These are phyloP conservation scores for Adansonia gregorii DNA, from an alignment of 441 rosid genomes.

Conservation along the genomic window DNA sequence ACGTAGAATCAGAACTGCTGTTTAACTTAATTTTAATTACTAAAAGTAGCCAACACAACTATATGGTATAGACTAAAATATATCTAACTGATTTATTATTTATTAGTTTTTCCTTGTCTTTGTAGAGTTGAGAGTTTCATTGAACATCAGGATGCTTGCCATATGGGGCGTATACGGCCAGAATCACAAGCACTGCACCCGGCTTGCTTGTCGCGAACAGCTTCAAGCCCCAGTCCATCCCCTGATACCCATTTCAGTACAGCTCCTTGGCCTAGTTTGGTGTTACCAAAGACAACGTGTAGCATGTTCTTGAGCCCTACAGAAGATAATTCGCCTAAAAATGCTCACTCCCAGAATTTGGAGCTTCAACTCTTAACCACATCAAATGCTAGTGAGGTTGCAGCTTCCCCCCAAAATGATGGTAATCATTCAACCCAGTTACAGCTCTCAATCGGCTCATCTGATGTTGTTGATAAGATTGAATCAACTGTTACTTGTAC, in stretches of 20 bases:
- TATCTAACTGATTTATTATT: not conserved
- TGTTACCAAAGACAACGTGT: constrained; percentile 37
- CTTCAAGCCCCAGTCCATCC: constrained; percentile 63
- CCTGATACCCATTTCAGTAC: constrained; percentile 54
- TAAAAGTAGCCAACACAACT: not conserved
- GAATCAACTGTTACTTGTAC: constrained; percentile 24
- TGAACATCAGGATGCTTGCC: constrained; percentile 85
- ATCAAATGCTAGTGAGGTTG: constrained; percentile 24
- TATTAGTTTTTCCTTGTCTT: not conserved
- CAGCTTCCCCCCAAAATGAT: constrained; percentile 39
- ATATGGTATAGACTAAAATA: not conserved
- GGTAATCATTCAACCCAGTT: constrained; percentile 47
- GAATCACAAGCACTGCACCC: constrained; percentile 47
- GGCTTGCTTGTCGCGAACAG: constrained; percentile 55
- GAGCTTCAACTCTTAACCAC: constrained; percentile 59
- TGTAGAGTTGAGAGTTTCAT: constrained; percentile 78
- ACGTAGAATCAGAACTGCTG: constrained; percentile 13
- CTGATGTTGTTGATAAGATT: constrained; percentile 31
- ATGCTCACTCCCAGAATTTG: constrained; percentile 42
- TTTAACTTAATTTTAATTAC: not conserved
- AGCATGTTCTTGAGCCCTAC: constrained; percentile 41
- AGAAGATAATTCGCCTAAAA: constrained; percentile 25
- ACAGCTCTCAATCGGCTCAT: constrained; percentile 60
- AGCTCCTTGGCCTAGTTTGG: constrained; percentile 46
- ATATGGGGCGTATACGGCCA: constrained; percentile 36